Base-by-base conservation (phyloP, 805 yeast genomes). In the Kockiozyma suomiensis region DNA sequence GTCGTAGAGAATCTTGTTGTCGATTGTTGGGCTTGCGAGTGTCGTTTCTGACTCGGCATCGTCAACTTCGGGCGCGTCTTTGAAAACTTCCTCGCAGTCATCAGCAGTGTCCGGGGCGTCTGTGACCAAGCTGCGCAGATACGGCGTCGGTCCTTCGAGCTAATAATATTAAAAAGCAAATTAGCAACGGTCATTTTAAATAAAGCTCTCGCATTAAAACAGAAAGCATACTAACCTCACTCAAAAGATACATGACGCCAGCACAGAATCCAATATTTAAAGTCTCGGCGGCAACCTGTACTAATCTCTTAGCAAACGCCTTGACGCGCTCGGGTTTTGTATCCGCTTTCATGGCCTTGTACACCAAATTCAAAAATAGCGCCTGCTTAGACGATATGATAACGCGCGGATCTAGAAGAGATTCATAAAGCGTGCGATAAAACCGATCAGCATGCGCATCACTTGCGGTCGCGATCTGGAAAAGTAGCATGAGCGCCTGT, bases 371-470 rank as follows among this genome's bases (percentile, higher is more conserved):
- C 76, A 94, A 78, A 73, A 91, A 94, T 60, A 94, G 87, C 67
- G 96, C 90, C 74, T 93, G 96, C 73, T 94, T 94, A 1, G 98
- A 89, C 0, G 97, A 88, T n/a, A 79, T 79, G 17, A 87, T 83
- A 62, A 94, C 78, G 71, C 98, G 82, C 38, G 88, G 85, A 73
- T 94, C 98, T 66, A 91, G 77, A 65, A 94, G 78, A 12, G 96
- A 85, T 75, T 93, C 98, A 73, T 94, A 94, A 54, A 94, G 79
- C 0, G 97, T 90, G 71, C 90, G 83, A 78, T 85, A 93, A 72
- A 82, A 94, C 72, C 98, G 81, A 52, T 75, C 78, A 5, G 71
- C 60, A 7, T 69, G 70, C 30, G 56, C 51, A 26, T 65, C 68
- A 64, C 88, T 87, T 54, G 83, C 79, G 50, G 81, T 72, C 19